phyloP scores from a whole-genome alignment of 192 early-diverging fungal genomes.

The Dissophora ornata region DNA sequence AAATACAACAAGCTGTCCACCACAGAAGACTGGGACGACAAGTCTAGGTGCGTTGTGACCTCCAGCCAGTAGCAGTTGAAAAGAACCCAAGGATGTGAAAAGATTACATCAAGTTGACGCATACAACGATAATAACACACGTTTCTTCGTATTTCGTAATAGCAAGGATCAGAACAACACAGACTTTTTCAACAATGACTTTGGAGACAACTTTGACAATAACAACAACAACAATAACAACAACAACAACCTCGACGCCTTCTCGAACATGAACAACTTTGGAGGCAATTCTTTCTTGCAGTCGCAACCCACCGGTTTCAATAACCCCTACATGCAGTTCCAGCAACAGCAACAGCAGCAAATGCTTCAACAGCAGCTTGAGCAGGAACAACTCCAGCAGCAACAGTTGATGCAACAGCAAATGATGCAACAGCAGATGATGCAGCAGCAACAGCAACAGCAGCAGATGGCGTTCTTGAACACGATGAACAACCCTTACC shows the following conservation, averaged over 20 bases:
- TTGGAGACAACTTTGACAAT: constrained; percentile 24
- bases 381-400: constrained; percentile 29
- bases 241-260: constrained; percentile 44
- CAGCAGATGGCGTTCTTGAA: constrained; percentile 30
- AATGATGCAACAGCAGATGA: constrained; percentile 20
- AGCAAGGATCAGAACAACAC: constrained; percentile 37
- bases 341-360: constrained; percentile 40
- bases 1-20: constrained; percentile 43
- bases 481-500: constrained; percentile 46
- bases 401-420: constrained; percentile 32
- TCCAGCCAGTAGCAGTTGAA: too few species aligned
- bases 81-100: too few species aligned
- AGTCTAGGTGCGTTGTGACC: constrained; percentile 27
- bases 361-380: constrained; percentile 40
- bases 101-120: too few species aligned
- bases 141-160: background rate
- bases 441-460: constrained; percentile 44
- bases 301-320: constrained; percentile 43
- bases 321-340: constrained; percentile 48
- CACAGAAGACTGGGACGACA: constrained; percentile 47
- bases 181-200: constrained; percentile 52
- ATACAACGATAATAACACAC: too few species aligned
- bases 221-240: constrained; percentile 44
- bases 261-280: constrained; percentile 26
- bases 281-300: constrained; percentile 11